phyloP scores from a whole-genome alignment of 2,329 filamentous ascomycete species.

The Alternaria consortialis region DNA sequence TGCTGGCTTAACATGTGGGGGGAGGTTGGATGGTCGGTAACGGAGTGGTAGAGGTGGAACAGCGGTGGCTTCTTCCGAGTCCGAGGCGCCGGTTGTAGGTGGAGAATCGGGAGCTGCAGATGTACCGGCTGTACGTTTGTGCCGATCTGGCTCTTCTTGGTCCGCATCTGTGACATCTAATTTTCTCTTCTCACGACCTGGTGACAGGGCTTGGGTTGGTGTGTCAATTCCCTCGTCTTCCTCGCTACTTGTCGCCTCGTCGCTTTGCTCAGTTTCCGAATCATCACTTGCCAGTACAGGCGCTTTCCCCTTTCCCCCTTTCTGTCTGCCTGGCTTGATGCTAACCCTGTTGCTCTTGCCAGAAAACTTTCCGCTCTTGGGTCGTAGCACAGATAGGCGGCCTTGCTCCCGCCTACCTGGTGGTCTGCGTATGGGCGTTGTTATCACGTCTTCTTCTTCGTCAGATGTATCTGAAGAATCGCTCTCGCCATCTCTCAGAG shows the following conservation, averaged over 20 bases:
- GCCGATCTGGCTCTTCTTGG: slow-evolving; percentile 27
- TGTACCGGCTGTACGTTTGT: slow-evolving; percentile 41
- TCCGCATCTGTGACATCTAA: slow-evolving; percentile 23
- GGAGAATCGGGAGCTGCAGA: slow-evolving; percentile 35
- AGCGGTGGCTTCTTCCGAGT: slow-evolving; percentile 20
- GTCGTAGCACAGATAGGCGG: slow-evolving; percentile 46
- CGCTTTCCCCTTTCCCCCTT: slow-evolving; percentile 37
- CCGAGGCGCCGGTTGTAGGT: slow-evolving; percentile 23
- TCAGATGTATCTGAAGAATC: slow-evolving; percentile 38
- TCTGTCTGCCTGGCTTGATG: slow-evolving; percentile 17
- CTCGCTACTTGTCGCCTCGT: slow-evolving; percentile 14
- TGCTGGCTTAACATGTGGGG: neutral
- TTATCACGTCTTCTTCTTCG: slow-evolving; percentile 27
- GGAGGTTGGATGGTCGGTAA: slow-evolving; percentile 23
- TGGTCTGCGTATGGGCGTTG: slow-evolving; percentile 34
- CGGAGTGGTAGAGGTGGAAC: slow-evolving; percentile 39
- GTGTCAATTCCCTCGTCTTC: slow-evolving; percentile 43
- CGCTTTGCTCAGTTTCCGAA: slow-evolving; percentile 22
- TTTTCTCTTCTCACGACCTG: slow-evolving; percentile 43
- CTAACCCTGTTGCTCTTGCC: slow-evolving; percentile 44
- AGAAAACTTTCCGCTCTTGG: slow-evolving; percentile 46
- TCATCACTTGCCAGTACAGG: slow-evolving; percentile 30
- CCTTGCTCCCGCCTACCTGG: slow-evolving; percentile 38
- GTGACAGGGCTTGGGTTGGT: slow-evolving; percentile 39
- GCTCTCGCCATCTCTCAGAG: slow-evolving; percentile 33